Evolutionary conservation across 1,284 basidiomycete species (phyloP).

Genomic region (Thelephora terrestris): DNA sequence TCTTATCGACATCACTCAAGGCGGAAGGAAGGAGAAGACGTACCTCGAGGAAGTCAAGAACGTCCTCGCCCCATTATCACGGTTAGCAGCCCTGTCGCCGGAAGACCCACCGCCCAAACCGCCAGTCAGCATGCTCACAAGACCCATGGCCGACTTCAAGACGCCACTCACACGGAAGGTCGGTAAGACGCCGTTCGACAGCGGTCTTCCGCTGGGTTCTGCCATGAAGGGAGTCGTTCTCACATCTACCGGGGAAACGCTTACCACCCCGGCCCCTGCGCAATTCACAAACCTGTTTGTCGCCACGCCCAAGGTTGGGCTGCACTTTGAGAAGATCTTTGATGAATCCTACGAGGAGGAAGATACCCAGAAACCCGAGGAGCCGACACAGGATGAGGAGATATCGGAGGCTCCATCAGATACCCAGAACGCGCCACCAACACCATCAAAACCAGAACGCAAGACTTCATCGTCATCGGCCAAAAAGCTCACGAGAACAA

Average conservation of each 20-base stretch:
- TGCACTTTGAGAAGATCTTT: constrained; percentile 68
- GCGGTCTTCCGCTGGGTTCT: constrained; percentile 32
- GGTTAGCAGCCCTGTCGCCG: constrained; percentile 22
- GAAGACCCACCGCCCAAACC: constrained; percentile 22
- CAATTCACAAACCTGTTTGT: constrained; percentile 56
- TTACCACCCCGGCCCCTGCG: constrained; percentile 56
- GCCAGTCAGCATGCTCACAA: constrained; percentile 10
- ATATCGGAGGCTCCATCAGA: background rate
- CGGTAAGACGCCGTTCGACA: constrained; percentile 8
- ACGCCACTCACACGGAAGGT: constrained; percentile 29
- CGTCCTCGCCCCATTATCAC: constrained; percentile 42
- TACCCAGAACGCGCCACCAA: constrained; percentile 14
- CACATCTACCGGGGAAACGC: constrained; percentile 59
- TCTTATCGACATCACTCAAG: background rate
- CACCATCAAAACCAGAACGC: constrained; percentile 23
- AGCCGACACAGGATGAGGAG: constrained; percentile 17
- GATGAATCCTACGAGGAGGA: constrained; percentile 41
- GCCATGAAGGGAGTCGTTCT: constrained; percentile 79
- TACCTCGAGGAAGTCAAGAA: constrained; percentile 70
- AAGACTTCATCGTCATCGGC: background rate
- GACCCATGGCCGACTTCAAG: constrained; percentile 17
- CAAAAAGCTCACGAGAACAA: background rate
- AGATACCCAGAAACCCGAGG: constrained; percentile 13
- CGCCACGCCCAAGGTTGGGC: constrained; percentile 51
- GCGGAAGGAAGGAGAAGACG: constrained; percentile 41